Evolutionary conservation across 805 yeast genomes (phyloP), one percentile per base, ranked within the genome.

Genomic region (Kodamaea restingae): DNA sequence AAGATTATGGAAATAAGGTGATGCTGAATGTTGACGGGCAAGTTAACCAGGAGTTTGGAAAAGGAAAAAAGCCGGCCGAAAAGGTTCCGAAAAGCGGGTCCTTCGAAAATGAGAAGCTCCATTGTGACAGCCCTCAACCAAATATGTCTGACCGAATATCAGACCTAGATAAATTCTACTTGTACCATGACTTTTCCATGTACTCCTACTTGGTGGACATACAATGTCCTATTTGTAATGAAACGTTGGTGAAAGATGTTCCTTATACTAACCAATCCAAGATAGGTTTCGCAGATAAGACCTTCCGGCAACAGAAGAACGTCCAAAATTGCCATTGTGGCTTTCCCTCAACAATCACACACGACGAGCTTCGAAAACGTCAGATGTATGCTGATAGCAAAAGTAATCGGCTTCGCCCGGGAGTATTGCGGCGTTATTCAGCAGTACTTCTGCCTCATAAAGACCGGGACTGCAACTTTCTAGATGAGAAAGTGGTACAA

Each of bases 321-420:
- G 11, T 12, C 7, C 11, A 25, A 14, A 15, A 11, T 3, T 15
- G 36, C 33, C 4, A n/a, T 15, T 39, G 42, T 25, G 3, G 15
- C 2, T 30, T 20, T 7, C 25, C 32, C 3, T 22, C 35, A 4
- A 28, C 15, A 1, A 30, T 58, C 17, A 47, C 48, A 15, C 58
- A 53, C 31, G 55, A 54, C 8, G 53, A 49, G 30, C 45, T 56
- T 15, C 38, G 56, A 28, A 51, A 48, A 25, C 24, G 59, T 4
- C 48, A 48, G 25, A 30, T 56, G 8, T 40, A 40, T n/a, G 40
- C 47, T 4, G 56, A 52, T 31, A 20, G 45, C 1, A 11, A 18
- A 5, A 7, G n/a, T n/a, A n/a, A n/a, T n/a, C n/a, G n/a, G n/a
- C n/a, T n/a, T n/a, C n/a, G n/a, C n/a, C 45, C 49, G 1, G 45